A percentile compares a stretch with the other conserved stretches of the same genome.
These are phyloP conservation scores for Lanmaoa pseudosensibilis DNA, from an alignment of 768 basidiomycete genomes.

Conservation along the genomic window DNA sequence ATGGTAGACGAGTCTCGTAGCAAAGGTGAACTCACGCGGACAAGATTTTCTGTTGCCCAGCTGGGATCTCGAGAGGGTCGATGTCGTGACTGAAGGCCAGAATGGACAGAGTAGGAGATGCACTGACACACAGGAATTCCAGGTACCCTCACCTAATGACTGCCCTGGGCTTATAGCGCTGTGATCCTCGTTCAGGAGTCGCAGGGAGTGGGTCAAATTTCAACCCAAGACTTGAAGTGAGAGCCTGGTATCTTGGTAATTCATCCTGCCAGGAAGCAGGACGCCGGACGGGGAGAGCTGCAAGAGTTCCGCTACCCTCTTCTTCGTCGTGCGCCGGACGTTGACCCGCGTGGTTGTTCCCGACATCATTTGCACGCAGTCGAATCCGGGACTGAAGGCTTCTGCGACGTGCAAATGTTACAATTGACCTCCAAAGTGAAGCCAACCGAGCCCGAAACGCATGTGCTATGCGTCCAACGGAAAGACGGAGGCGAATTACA, in stretches of 20 bases:
- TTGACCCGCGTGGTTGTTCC: neutral
- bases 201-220: neutral
- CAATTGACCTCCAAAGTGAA: constrained; percentile 9
- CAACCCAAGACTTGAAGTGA: neutral
- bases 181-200: constrained; percentile 11
- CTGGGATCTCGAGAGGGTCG: neutral
- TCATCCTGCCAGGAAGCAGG: neutral
- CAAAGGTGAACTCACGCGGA: constrained; percentile 1
- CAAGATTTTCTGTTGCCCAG: constrained; percentile 8
- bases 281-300: neutral
- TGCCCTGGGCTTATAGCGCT: constrained; percentile 5
- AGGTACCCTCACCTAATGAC: neutral
- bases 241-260: neutral
- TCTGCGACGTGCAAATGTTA: neutral
- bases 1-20: neutral
- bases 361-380: neutral
- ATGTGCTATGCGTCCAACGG: neutral
- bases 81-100: neutral
- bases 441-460: neutral
- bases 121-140: neutral
- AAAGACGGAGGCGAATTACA: neutral
- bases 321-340: neutral
- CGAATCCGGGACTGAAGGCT: neutral
- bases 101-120: neutral
- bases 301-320: neutral